Conservation (phyloP, 2,329 filamentous ascomycete species). For the Aureobasidium sp. region DNA sequence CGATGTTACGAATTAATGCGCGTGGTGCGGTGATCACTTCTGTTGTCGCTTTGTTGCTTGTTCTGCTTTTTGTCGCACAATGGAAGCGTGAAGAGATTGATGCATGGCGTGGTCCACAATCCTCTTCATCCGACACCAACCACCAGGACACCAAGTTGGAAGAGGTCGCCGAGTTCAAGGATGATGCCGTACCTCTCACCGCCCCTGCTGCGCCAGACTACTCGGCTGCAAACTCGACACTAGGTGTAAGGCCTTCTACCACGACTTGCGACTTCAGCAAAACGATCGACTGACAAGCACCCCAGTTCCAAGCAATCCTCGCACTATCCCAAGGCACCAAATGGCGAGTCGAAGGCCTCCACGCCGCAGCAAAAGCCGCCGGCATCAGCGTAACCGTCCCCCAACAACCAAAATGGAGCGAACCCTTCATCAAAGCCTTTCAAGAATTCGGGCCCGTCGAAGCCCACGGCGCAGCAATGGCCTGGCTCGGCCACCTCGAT, state of each 20-base stretch:
- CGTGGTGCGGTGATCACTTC: neutral
- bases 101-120: neutral
- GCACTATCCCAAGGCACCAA: constrained; percentile 28
- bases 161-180: neutral
- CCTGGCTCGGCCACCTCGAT: constrained; percentile 30
- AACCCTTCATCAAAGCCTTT: constrained; percentile 27
- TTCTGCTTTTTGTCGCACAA: neutral
- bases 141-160: neutral
- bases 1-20: constrained; percentile 7
- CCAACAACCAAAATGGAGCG: constrained; percentile 27
- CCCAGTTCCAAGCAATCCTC: constrained; percentile 22
- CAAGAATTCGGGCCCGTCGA: constrained; percentile 19
- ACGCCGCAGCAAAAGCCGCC: constrained; percentile 30
- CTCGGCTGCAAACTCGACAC: constrained; percentile 11
- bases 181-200: neutral
- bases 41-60: neutral
- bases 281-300: neutral
- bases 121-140: neutral
- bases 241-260: neutral
- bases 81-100: constrained; percentile 4
- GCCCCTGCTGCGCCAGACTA: neutral
- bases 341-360: constrained; percentile 33
- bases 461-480: constrained; percentile 20
- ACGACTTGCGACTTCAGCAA: neutral
- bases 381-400: constrained; percentile 30